A percentile compares a stretch with the other conserved stretches of the same genome.
These are phyloP conservation scores for Aspergillus sp. DNA, from an alignment of 2,329 filamentous ascomycete species.

Conservation along the genomic window DNA sequence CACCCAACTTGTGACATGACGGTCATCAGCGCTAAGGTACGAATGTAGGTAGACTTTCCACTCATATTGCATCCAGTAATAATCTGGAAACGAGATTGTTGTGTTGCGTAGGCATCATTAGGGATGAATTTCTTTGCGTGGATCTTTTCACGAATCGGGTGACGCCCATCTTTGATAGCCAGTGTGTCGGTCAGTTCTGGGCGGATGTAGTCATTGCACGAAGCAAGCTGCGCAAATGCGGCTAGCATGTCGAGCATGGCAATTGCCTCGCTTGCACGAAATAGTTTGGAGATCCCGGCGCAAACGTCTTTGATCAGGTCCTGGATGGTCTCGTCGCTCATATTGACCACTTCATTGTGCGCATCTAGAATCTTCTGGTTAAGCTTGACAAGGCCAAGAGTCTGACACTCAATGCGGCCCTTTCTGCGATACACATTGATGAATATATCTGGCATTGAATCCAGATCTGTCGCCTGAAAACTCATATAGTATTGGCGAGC, in stretches of 20 bases:
- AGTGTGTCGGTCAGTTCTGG: conserved; percentile 69
- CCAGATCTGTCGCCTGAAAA: conserved; percentile 62
- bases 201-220: conserved; percentile 64
- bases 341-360: conserved; percentile 77
- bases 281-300: conserved; percentile 68
- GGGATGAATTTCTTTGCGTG: conserved; percentile 71
- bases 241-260: conserved; percentile 83
- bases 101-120: conserved; percentile 84
- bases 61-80: conserved; percentile 98
- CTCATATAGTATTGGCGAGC: conserved; percentile 77
- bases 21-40: conserved; percentile 75
- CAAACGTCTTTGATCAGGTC: conserved; percentile 71
- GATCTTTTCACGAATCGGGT: conserved; percentile 76
- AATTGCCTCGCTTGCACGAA: conserved; percentile 81
- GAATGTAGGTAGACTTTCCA: conserved; percentile 93
- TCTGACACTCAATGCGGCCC: conserved; percentile 82
- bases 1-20: conserved; percentile 94
- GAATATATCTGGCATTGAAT: conserved; percentile 65
- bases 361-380: conserved; percentile 76
- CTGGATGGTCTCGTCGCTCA: conserved; percentile 76
- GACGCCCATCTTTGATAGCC: conserved; percentile 71
- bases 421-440: conserved; percentile 75
- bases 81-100: conserved; percentile 82
- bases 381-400: conserved; percentile 76
- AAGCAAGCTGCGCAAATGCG: conserved; percentile 73